A percentile compares a stretch with the other conserved stretches of the same genome.
Conservation (phyloP, 306 rosid species). For the Rosa rugosa region DNA sequence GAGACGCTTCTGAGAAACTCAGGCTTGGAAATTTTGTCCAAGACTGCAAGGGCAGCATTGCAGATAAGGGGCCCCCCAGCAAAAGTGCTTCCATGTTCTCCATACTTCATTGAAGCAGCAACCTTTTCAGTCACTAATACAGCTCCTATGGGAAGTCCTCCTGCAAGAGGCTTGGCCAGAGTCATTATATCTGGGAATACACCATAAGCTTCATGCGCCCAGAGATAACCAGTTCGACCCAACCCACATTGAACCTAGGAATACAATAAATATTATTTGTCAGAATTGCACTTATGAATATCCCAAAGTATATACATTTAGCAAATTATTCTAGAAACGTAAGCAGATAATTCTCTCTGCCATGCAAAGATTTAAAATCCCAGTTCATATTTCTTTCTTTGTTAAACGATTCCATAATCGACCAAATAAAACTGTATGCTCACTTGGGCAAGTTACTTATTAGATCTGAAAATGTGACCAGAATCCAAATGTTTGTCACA, state of each 20-base stretch:
- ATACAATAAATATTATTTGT: neutral
- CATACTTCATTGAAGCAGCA: slow-evolving; percentile 62
- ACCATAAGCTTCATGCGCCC: slow-evolving; percentile 78
- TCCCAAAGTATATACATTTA: neutral
- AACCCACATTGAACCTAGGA: slow-evolving; percentile 85
- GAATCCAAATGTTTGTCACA: neutral
- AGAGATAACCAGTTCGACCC: slow-evolving; percentile 76
- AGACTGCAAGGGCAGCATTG: slow-evolving; percentile 67
- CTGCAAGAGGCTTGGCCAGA: slow-evolving; percentile 93
- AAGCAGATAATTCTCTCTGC: neutral
- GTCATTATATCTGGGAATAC: slow-evolving; percentile 89
- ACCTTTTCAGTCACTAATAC: slow-evolving; percentile 66
- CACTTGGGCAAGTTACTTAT: neutral
- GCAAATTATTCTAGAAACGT: neutral
- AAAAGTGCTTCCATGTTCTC: slow-evolving; percentile 91
- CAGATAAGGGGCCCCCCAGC: slow-evolving; percentile 79
- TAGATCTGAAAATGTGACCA: neutral
- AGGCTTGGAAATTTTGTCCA: slow-evolving; percentile 66
- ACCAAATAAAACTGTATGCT: neutral
- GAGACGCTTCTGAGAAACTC: slow-evolving; percentile 62
- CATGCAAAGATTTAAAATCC: neutral
- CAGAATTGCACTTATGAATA: neutral
- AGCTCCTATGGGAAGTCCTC: slow-evolving; percentile 89
- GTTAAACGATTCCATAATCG: neutral
- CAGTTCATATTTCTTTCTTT: neutral